phyloP scores from a whole-genome alignment of 768 basidiomycete species.

The Paxillus ammoniavirescens region DNA sequence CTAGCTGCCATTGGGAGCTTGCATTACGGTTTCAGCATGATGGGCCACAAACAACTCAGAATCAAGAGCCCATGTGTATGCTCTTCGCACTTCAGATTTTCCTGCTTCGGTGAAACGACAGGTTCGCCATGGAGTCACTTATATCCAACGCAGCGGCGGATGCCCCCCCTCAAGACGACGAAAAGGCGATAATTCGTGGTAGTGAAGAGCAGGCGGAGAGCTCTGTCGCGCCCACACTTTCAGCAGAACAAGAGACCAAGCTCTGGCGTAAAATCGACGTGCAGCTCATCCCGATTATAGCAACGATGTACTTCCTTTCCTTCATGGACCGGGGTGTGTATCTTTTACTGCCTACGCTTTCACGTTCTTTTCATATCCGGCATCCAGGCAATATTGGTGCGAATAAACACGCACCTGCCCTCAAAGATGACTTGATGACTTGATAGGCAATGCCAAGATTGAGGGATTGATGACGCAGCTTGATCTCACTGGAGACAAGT shows the following conservation, averaged over 20 bases:
- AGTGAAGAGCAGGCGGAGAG: neutral
- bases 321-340: constrained; percentile 57
- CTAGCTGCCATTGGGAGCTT: no score
- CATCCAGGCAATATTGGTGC: constrained; percentile 56
- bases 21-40: neutral
- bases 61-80: neutral
- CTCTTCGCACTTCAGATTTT: neutral
- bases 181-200: constrained; percentile 29
- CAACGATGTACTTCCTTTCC: constrained; percentile 57
- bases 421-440: neutral
- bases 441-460: constrained; percentile 55
- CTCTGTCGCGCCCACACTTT: constrained; percentile 9
- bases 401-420: neutral
- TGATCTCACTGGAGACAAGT: constrained; percentile 52
- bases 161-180: constrained; percentile 8
- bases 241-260: constrained; percentile 46
- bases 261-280: constrained; percentile 58
- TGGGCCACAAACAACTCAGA: neutral
- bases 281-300: constrained; percentile 23
- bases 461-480: constrained; percentile 59
- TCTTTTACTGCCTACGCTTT: neutral
- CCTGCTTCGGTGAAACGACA: neutral
- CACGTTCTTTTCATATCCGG: neutral
- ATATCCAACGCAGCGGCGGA: constrained; percentile 15
- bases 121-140: no score